Percentiles rank a stretch among this genome's conserved stretches.
Conservation (phyloP, 257 asterid species). For the Misopates orontium region DNA sequence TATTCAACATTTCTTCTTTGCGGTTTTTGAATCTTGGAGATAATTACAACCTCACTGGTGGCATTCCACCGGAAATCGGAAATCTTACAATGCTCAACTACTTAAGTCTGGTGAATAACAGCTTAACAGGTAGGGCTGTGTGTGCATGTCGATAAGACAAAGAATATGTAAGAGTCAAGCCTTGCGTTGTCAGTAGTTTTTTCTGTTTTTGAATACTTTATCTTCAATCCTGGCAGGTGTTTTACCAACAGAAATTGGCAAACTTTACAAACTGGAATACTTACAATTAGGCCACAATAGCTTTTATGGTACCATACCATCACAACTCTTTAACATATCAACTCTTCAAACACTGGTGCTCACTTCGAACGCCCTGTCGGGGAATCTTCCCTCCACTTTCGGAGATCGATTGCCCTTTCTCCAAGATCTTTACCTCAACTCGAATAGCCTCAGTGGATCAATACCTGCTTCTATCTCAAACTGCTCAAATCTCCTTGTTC, state of each 20-base stretch:
- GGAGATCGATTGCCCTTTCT: background rate
- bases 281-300: background rate
- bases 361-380: background rate
- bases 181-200: background rate
- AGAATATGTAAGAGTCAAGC: too few species aligned
- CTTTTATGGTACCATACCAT: slow-evolving; percentile 32
- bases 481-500: slow-evolving; percentile 21
- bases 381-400: slow-evolving; percentile 24
- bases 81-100: slow-evolving; percentile 3
- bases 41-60: slow-evolving; percentile 18
- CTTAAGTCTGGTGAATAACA: background rate
- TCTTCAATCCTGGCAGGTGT: slow-evolving; percentile 29
- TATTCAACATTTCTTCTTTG: slow-evolving; percentile 27
- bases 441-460: slow-evolving; percentile 10
- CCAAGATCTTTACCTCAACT: background rate
- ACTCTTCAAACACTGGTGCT: slow-evolving; percentile 3
- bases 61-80: slow-evolving; percentile 17
- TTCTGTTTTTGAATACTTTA: too few species aligned
- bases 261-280: slow-evolving; percentile 19
- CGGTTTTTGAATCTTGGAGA: background rate
- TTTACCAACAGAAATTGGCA: slow-evolving; percentile 33
- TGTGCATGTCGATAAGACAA: background rate
- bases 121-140: slow-evolving; percentile 25
- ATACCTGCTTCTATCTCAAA: slow-evolving; percentile 33
- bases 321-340: slow-evolving; percentile 35